Evolutionary conservation across 768 basidiomycete species (phyloP), one percentile per base, ranked within the genome.

Genomic region (Butyriboletus loyo): DNA sequence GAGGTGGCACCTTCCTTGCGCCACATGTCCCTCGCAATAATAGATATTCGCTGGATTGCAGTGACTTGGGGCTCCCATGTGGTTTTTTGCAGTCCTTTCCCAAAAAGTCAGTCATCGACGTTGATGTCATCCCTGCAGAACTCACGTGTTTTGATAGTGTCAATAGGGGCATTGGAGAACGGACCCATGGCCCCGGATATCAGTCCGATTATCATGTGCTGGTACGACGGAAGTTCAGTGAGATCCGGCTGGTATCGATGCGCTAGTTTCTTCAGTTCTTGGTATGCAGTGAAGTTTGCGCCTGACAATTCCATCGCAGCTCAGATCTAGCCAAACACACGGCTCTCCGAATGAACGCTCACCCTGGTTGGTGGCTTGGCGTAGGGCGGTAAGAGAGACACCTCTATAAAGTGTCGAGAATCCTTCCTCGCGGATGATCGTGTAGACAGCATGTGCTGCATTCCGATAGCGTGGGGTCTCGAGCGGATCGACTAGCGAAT

Each of bases 281-380:
- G 95, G 75, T 98, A 99, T 38, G 89, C 93, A 5, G 97, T 98
- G 64, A 99, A 99, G 71, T 99, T 99, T 22, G 91, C 95, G 61
- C 93, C 94, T 85, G 59, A 44, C 7, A 17, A 22, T 32, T 50
- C 15, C 42, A n/a, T 39, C 37, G 42, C n/a, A 13, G 14, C 5
- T 32, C 22, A 21, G 28, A 15, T 43, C 52, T 43, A 49, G 53
- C 43, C 34, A 39, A 17, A 22, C 38, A 34, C 14, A 21, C 9
- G 27, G 14, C 19, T 22, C 24, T 24, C 22, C 7, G 6, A 31
- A 10, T 27, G 30, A 34, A 38, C 0, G 3, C 69, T 57, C 27
- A 88, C 93, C 96, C 73, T 98, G 97, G 66, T 99, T 99, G 11
- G 96, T 99, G 15, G 97, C 95, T 75, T 99, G 97, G 43, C 97